These are phyloP conservation scores for Nissolia schottii DNA, from an alignment of 306 rosid genomes.

Conservation along the genomic window DNA sequence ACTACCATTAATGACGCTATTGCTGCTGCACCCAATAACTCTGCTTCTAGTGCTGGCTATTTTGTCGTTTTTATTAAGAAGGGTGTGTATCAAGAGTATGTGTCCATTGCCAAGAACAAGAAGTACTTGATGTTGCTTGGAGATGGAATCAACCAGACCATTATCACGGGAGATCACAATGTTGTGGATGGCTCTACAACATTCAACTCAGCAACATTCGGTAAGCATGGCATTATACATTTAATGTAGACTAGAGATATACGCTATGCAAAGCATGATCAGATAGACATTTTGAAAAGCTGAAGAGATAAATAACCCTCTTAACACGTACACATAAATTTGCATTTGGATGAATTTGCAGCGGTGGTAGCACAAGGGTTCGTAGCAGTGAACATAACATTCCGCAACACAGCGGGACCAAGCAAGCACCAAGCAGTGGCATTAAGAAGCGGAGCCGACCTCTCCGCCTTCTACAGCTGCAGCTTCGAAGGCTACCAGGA, in stretches of 20 bases:
- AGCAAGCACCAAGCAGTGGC: constrained; percentile 51
- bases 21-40: constrained; percentile 60
- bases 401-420: constrained; percentile 47
- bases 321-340: no score
- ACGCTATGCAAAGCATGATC: no score
- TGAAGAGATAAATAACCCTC: no score
- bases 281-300: no score
- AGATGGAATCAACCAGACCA: constrained; percentile 65
- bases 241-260: no score
- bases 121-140: constrained; percentile 74
- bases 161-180: constrained; percentile 60
- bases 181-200: constrained; percentile 75
- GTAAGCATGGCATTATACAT: no score
- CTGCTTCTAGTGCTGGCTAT: constrained; percentile 38
- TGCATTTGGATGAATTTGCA: constrained; percentile 16
- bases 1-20: constrained; percentile 66
- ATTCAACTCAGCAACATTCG: constrained; percentile 72
- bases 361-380: constrained; percentile 71
- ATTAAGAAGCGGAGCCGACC: constrained; percentile 38
- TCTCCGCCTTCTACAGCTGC: constrained; percentile 41
- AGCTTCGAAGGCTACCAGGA: constrained; percentile 58
- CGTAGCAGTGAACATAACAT: constrained; percentile 42
- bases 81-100: constrained; percentile 73
- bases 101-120: constrained; percentile 54
- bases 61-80: constrained; percentile 46